These are phyloP conservation scores for Sextonia rubra DNA, from an alignment of 164 flowering plant species.

Conservation along the genomic window DNA sequence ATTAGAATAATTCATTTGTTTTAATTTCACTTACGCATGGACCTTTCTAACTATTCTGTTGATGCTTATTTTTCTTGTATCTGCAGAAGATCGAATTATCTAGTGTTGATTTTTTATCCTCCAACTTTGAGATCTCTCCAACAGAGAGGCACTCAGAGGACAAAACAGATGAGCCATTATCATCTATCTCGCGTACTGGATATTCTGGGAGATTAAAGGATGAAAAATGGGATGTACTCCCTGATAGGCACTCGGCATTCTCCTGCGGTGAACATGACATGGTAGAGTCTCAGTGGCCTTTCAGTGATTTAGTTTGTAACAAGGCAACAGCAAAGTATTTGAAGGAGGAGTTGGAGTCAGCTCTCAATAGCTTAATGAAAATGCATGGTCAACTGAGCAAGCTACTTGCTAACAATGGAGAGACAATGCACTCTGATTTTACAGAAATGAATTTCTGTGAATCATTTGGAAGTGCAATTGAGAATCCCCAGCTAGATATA, in stretches of 20 bases:
- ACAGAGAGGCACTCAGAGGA: not conserved
- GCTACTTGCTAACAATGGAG: constrained; percentile 14
- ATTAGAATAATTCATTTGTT: not conserved
- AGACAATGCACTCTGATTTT: constrained; percentile 9
- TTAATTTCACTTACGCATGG: not conserved
- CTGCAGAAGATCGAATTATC: constrained; percentile 4
- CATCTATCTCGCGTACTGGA: constrained; percentile 3
- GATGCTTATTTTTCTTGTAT: not conserved
- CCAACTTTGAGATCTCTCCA: not conserved
- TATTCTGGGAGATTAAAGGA: constrained; percentile 13
- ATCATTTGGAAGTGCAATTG: constrained; percentile 2
- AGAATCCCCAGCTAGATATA: constrained; percentile 6
- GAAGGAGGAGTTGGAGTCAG: constrained; percentile 29
- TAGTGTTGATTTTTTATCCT: not conserved
- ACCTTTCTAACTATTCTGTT: not conserved
- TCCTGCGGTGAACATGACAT: constrained; percentile 5
- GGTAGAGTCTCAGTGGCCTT: constrained; percentile 4
- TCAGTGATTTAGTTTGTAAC: not conserved
- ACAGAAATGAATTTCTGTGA: constrained; percentile 16
- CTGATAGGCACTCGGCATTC: constrained; percentile 14
- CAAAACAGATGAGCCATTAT: constrained; percentile 9
- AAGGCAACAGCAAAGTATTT: constrained; percentile 15
- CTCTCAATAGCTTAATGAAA: constrained; percentile 26
- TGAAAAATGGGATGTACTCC: constrained; percentile 7
- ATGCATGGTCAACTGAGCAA: constrained; percentile 22